Percentiles rank a stretch among this genome's conserved stretches.
These are phyloP conservation scores for Asclepias syriaca DNA, from an alignment of 257 asterid species.

Conservation along the genomic window DNA sequence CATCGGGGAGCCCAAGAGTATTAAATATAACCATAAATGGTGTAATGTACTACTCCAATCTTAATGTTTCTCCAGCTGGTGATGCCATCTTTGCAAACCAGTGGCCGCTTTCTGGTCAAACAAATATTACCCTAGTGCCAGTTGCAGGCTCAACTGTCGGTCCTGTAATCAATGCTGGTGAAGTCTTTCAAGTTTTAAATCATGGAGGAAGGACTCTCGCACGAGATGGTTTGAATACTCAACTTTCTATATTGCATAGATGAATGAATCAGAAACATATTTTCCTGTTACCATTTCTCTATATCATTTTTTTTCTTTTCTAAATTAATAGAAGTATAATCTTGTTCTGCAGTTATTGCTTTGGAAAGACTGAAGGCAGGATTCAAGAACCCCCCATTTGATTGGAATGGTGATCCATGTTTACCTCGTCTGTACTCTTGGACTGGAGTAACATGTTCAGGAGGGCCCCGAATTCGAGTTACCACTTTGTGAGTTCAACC, in stretches of 20 bases:
- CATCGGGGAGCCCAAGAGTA: constrained; percentile 44
- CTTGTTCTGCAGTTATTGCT: constrained; percentile 55
- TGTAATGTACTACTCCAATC: constrained; percentile 48
- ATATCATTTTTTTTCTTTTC: not conserved
- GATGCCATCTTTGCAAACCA: constrained; percentile 51
- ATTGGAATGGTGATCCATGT: constrained; percentile 98
- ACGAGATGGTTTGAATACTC: constrained; percentile 60
- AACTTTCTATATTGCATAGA: not conserved
- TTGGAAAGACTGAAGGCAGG: constrained; percentile 53
- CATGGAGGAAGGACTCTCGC: constrained; percentile 72
- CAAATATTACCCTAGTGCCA: constrained; percentile 63
- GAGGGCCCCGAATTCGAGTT: constrained; percentile 61
- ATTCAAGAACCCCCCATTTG: constrained; percentile 68
- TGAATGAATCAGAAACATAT: not conserved
- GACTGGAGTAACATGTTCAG: constrained; percentile 87
- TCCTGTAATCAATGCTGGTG: constrained; percentile 88
- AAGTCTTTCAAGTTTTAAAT: constrained; percentile 57
- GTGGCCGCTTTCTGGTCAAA: constrained; percentile 81
- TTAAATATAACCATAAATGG: constrained; percentile 63
- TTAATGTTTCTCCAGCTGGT: constrained; percentile 60
- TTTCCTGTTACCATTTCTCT: not conserved
- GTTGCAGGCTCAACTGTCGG: constrained; percentile 62
- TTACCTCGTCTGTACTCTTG: constrained; percentile 68
- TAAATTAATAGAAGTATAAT: constrained; percentile 5
- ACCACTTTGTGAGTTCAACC: constrained; percentile 60